Evolutionary conservation across 2,329 filamentous ascomycete genomes (phyloP), one percentile per base, ranked within the genome.

Genomic region (Cordyceps cicadae): DNA sequence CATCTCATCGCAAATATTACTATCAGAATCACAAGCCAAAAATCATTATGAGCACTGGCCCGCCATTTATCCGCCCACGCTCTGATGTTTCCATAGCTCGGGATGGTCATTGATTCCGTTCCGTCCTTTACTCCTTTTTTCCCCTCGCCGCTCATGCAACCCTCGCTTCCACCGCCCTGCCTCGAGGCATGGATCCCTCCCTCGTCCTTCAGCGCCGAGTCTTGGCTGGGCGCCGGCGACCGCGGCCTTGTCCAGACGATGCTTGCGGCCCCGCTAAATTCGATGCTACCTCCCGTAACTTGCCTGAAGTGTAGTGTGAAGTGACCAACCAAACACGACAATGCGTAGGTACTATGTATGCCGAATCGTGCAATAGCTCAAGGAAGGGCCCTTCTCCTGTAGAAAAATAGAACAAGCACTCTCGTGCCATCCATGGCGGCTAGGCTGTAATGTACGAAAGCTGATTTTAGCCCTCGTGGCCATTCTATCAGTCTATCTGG

Each of bases 221-320:
- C 24, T 26, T 57, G 54, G 54, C 54, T 46, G 14, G n/a, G 39
- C n/a, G 43, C 43, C 32, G 19, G n/a, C 54, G 19, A 48, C 17
- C 37, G 24, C 19, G 21, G 26, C 5, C 29, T 37, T 37, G 15
- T 19, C n/a, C 43, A 46, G 46, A 29, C 6, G 46, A 51, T 12
- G 56, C 26, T 59, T 51, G 21, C n/a, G 37, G 48, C 48, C 26
- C 56, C 34, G 51, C 48, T n/a, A 59, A 51, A 52, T n/a, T 52
- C n/a, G 7, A 26, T 37, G 48, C 14, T 9, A 34, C n/a, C 51
- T 43, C n/a, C 48, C 37, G 56, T 49, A 50, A 48, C 43, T 56
- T 56, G 29, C 29, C n/a, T 24, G 24, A 24, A 24, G 24, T 24
- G 24, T n/a, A n/a, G n/a, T n/a, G n/a, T n/a, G n/a, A n/a, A n/a